Evolutionary conservation across 768 basidiomycete genomes (phyloP).

Genomic region (Phylloporus arenicola): DNA sequence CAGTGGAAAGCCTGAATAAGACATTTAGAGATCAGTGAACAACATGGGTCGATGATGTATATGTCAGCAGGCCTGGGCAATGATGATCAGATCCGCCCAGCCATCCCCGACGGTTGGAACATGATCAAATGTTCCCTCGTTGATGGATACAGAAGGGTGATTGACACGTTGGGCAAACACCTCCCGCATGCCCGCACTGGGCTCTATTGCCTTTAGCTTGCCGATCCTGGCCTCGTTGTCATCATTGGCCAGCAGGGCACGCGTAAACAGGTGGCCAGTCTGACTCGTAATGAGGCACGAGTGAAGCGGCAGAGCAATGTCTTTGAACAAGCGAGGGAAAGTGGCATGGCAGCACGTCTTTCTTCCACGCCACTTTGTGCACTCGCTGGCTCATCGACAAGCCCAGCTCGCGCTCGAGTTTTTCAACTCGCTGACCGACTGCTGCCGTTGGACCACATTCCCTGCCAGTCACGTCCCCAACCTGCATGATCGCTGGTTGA

Average conservation of each 20-base stretch:
- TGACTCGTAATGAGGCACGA: too few species aligned
- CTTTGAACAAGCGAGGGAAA: too few species aligned
- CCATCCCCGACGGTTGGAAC: conserved; percentile 50
- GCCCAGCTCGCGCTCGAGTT: too few species aligned
- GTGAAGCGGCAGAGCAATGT: too few species aligned
- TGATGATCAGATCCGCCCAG: conserved; percentile 74
- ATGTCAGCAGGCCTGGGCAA: conserved; percentile 57
- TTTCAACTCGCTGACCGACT: too few species aligned
- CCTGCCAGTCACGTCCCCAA: too few species aligned
- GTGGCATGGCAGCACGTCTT: too few species aligned
- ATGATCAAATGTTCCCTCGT: conserved; percentile 67
- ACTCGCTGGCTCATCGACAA: too few species aligned
- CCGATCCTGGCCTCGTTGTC: conserved; percentile 48
- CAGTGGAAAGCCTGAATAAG: conserved; percentile 80
- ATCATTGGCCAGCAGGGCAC: conserved; percentile 65
- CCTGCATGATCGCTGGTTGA: too few species aligned
- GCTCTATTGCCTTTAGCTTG: conserved; percentile 69
- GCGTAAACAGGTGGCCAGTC: conserved; percentile 89
- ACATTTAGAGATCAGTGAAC: conserved; percentile 3
- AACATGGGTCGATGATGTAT: background rate
- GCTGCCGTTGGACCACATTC: too few species aligned
- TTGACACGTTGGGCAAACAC: conserved; percentile 53
- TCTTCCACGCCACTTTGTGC: too few species aligned
- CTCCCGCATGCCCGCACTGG: conserved; percentile 80
- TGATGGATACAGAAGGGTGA: conserved; percentile 48